Conservation (phyloP, 441 rosid genomes). For the Gossypium davidsonii region DNA sequence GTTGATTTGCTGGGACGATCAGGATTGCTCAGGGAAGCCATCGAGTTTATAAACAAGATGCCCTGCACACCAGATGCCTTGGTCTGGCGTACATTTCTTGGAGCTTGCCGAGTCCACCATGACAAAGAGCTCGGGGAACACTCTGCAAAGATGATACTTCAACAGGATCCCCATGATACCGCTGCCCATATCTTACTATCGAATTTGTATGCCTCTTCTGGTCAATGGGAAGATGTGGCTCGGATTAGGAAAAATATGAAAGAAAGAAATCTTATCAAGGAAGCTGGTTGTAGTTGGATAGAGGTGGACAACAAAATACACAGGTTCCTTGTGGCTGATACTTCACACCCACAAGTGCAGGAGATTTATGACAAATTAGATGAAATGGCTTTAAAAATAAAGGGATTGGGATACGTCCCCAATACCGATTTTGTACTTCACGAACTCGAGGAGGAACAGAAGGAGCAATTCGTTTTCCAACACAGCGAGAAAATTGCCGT, state of each 20-base stretch:
- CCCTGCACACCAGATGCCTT: constrained; percentile 39
- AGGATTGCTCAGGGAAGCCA: constrained; percentile 41
- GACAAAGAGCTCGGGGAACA: constrained; percentile 43
- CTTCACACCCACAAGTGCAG: constrained; percentile 36
- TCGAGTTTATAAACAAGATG: constrained; percentile 41
- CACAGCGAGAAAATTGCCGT: constrained; percentile 65
- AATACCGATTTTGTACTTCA: constrained; percentile 55
- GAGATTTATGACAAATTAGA: constrained; percentile 36
- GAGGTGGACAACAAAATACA: constrained; percentile 47
- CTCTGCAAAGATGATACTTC: constrained; percentile 45
- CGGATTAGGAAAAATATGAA: constrained; percentile 50
- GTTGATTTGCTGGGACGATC: constrained; percentile 61
- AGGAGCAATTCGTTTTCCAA: constrained; percentile 42
- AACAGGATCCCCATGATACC: constrained; percentile 39
- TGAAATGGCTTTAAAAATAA: constrained; percentile 28
- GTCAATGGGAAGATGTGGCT: constrained; percentile 49
- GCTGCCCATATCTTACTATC: constrained; percentile 57
- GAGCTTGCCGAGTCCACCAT: constrained; percentile 49
- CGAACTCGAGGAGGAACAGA: constrained; percentile 49
- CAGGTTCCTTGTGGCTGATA: constrained; percentile 50
- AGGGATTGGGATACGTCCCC: constrained; percentile 47
- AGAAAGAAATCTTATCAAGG: constrained; percentile 46
- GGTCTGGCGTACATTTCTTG: constrained; percentile 62
- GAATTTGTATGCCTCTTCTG: constrained; percentile 42
- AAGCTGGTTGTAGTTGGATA: constrained; percentile 74